A percentile compares a stretch with the other conserved stretches of the same genome.
phyloP scores from a whole-genome alignment of 345 rosid species.

The Dimocarpus longan region DNA sequence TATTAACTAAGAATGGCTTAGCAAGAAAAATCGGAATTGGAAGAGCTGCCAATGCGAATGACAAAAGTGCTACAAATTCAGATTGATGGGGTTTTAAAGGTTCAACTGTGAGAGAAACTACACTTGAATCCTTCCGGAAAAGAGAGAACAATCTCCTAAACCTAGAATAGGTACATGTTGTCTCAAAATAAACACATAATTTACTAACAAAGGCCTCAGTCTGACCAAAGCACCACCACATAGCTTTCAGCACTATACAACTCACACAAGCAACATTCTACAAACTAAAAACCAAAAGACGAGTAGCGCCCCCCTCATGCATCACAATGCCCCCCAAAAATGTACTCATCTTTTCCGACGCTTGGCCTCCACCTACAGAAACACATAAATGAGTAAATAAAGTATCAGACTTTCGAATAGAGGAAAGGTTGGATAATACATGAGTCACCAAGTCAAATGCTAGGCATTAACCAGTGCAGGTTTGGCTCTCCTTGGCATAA shows the following conservation, averaged over 20 bases:
- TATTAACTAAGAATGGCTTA: background rate
- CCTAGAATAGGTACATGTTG: constrained; percentile 24
- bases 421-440: too few relatives aligned
- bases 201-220: constrained; percentile 24
- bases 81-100: constrained; percentile 3
- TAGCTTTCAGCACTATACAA: constrained; percentile 45
- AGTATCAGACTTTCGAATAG: too few relatives aligned
- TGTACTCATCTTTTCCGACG: constrained; percentile 56
- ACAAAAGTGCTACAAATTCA: background rate
- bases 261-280: constrained; percentile 36
- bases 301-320: constrained; percentile 18
- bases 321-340: constrained; percentile 9
- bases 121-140: constrained; percentile 4
- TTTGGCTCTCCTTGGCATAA: background rate
- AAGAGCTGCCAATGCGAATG: background rate
- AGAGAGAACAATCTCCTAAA: constrained; percentile 6
- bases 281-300: constrained; percentile 32
- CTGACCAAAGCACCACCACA: constrained; percentile 29
- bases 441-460: too few relatives aligned
- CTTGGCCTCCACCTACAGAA: constrained; percentile 32
- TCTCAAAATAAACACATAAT: constrained; percentile 28
- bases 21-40: background rate
- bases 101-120: constrained; percentile 6
- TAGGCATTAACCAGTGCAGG: background rate
- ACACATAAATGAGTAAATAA: background rate